Conservation (phyloP, 176 grass and related monocot species). For the Cenchrus americanus region DNA sequence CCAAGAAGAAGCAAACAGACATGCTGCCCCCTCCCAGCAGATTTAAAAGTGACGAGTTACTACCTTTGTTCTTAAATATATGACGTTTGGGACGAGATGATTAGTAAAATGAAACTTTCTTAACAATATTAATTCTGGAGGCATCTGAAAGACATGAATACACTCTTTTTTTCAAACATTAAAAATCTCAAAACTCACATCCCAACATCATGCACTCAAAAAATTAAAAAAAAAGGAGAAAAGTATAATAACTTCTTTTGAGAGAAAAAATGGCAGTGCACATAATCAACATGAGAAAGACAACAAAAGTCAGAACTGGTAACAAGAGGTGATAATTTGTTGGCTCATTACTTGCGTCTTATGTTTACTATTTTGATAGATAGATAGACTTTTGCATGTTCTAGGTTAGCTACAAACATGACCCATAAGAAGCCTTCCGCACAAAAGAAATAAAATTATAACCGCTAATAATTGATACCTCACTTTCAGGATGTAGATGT, state of each 20-base stretch:
- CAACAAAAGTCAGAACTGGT: background rate
- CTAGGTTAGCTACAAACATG: conserved; percentile 31
- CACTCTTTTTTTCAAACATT: conserved; percentile 16
- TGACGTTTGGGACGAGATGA: too few species aligned
- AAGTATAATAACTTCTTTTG: background rate
- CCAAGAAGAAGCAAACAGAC: conserved; percentile 16
- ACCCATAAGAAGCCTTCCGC: conserved; percentile 7
- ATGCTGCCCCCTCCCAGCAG: background rate
- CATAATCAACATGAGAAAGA: conserved; percentile 27
- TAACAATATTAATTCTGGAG: conserved; percentile 12
- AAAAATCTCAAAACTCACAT: conserved; percentile 26
- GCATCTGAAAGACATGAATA: conserved; percentile 15
- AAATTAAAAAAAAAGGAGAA: conserved; percentile 19
- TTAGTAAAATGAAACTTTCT: too few species aligned
- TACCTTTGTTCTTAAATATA: too few species aligned
- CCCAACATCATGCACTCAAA: background rate
- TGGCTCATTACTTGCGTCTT: background rate
- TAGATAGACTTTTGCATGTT: conserved; percentile 18
- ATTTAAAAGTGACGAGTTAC: too few species aligned
- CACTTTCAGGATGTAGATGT: conserved; percentile 82
- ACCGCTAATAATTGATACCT: conserved; percentile 60
- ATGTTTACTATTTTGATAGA: conserved; percentile 31
- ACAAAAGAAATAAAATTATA: conserved; percentile 32
- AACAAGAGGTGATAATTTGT: background rate
- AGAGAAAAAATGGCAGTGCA: background rate